These are phyloP conservation scores for Sclerotiophoma versabilis DNA, from an alignment of 2,329 filamentous ascomycete genomes.

Conservation along the genomic window DNA sequence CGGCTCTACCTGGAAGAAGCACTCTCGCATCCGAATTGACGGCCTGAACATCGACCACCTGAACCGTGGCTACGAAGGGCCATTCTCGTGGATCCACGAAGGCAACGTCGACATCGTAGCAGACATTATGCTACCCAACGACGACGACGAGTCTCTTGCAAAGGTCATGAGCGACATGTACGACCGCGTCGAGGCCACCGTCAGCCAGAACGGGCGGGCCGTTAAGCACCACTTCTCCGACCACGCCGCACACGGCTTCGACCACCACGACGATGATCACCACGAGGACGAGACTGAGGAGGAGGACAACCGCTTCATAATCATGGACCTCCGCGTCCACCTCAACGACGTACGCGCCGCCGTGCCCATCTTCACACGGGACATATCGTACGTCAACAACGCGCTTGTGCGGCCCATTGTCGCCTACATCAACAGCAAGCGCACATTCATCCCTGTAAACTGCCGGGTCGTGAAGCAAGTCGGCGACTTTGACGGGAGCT, in stretches of 20 bases:
- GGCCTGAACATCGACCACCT: constrained; percentile 94
- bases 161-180: constrained; percentile 98
- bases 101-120: constrained; percentile 96
- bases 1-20: constrained; percentile 88
- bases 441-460: constrained; percentile 92
- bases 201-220: constrained; percentile 75
- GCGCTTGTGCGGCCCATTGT: constrained; percentile 94
- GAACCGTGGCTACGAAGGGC: constrained; percentile 89
- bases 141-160: constrained; percentile 84
- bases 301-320: constrained; percentile 78
- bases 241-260: constrained; percentile 42
- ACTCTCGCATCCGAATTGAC: constrained; percentile 90
- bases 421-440: constrained; percentile 95
- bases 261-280: constrained; percentile 31
- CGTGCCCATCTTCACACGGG: constrained; percentile 89
- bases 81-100: constrained; percentile 97
- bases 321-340: constrained; percentile 94
- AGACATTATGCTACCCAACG: constrained; percentile 91
- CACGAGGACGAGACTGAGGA: constrained; percentile 16
- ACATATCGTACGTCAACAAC: constrained; percentile 95
- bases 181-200: constrained; percentile 91
- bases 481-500: constrained; percentile 91
- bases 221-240: constrained; percentile 46
- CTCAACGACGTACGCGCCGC: constrained; percentile 93
- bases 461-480: constrained; percentile 92